phyloP scores from a whole-genome alignment of 2,329 filamentous ascomycete genomes.

The Arthroderma sp. region DNA sequence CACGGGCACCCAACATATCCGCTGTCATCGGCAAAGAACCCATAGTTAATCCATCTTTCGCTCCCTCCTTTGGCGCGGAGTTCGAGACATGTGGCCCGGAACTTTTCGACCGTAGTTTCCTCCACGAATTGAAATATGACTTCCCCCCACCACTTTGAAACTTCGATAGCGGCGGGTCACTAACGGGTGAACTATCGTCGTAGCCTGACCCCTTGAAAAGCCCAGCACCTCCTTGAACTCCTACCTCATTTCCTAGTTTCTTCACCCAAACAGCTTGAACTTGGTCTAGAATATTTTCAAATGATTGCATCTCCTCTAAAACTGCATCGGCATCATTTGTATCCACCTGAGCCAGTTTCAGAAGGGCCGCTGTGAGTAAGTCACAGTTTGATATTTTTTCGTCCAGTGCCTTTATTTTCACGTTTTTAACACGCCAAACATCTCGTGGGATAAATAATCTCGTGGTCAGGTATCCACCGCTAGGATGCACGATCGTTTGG shows the following conservation, averaged over 20 bases:
- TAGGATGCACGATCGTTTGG: conserved; percentile 79
- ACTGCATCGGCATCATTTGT: conserved; percentile 84
- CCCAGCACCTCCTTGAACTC: conserved; percentile 57
- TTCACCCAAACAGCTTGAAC: conserved; percentile 64
- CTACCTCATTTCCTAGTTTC: conserved; percentile 87
- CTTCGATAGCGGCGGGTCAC: conserved; percentile 30
- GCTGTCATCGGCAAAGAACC: conserved; percentile 65
- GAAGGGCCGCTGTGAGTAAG: conserved; percentile 71
- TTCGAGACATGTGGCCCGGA: conserved; percentile 42
- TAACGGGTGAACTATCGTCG: conserved; percentile 32
- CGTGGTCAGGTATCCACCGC: conserved; percentile 81
- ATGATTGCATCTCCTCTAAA: conserved; percentile 80
- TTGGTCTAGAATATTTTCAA: conserved; percentile 77
- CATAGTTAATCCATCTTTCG: conserved; percentile 52
- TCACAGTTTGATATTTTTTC: conserved; percentile 93
- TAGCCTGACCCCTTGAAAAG: conserved; percentile 55
- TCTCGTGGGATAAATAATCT: conserved; percentile 86
- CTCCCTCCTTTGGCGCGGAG: conserved; percentile 30
- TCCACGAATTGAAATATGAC: conserved; percentile 72
- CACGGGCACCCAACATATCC: conserved; percentile 47
- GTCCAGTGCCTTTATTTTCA: conserved; percentile 81
- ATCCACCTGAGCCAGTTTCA: conserved; percentile 72
- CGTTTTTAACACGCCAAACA: conserved; percentile 85
- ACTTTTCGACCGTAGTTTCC: conserved; percentile 78
- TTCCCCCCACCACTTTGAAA: conserved; percentile 55